Conservation (phyloP, 2,329 filamentous ascomycete genomes). For the Akanthomyces muscarius region DNA sequence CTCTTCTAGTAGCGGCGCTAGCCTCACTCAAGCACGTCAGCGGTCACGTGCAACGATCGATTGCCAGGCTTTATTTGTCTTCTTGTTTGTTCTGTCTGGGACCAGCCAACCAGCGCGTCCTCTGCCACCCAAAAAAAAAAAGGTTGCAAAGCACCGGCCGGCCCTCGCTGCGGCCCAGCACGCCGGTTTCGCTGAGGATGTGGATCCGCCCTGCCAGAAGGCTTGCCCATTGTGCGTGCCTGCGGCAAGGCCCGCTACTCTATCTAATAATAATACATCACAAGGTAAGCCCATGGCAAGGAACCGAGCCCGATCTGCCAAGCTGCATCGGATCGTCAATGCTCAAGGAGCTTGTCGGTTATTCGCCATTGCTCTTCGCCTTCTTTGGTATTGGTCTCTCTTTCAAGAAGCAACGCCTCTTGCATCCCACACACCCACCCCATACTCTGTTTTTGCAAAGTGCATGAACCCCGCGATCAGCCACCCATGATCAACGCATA, state of each 20-base stretch:
- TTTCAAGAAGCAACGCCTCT: too few species aligned
- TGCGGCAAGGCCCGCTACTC: slow-evolving; percentile 11
- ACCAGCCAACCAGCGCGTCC: too few species aligned
- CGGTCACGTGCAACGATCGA: slow-evolving; percentile 9
- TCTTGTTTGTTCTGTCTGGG: not conserved
- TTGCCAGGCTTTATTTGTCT: not conserved
- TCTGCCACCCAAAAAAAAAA: too few species aligned
- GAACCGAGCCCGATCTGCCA: not conserved
- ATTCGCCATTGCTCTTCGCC: too few species aligned
- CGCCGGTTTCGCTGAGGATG: slow-evolving; percentile 1
- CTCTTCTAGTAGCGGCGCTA: not conserved
- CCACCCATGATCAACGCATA: too few species aligned
- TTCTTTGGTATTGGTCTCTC: too few species aligned
- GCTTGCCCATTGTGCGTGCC: not conserved
- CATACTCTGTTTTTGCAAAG: too few species aligned
- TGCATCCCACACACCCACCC: too few species aligned
- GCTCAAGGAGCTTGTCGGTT: too few species aligned
- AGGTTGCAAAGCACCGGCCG: too few species aligned
- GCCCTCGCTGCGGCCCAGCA: not conserved
- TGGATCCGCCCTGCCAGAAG: not conserved
- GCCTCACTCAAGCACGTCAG: slow-evolving; percentile 8
- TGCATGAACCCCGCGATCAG: too few species aligned
- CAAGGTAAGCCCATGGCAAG: not conserved
- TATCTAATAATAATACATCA: slow-evolving; percentile 12
- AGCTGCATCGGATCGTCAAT: not conserved